phyloP scores from a whole-genome alignment of 371 early-diverging fungal species.

The Mucor plumbeus region DNA sequence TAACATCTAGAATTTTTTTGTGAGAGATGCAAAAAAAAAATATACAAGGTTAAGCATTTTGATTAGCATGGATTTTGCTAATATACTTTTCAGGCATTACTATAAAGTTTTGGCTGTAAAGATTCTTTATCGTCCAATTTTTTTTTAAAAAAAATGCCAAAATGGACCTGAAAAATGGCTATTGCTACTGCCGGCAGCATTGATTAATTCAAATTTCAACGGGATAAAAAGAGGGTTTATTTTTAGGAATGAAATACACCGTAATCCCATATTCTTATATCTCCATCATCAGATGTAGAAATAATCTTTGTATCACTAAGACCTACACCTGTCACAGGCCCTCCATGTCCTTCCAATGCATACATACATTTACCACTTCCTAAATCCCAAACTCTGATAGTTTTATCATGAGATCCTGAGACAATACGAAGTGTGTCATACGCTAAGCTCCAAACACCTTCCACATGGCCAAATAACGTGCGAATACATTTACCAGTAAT shows the following conservation, averaged over 20 bases:
- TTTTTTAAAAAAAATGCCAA: too few species aligned
- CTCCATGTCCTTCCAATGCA: slow-evolving; percentile 70
- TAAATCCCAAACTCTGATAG: slow-evolving; percentile 95
- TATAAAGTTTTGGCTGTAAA: too few species aligned
- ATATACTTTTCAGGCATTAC: too few species aligned
- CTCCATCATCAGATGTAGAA: slow-evolving; percentile 85
- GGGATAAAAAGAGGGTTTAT: neutral
- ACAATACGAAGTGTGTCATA: slow-evolving; percentile 91
- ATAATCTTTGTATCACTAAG: slow-evolving; percentile 89
- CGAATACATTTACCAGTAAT: slow-evolving; percentile 78
- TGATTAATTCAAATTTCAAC: too few species aligned
- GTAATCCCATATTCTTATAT: slow-evolving; percentile 83
- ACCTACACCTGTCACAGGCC: slow-evolving; percentile 77
- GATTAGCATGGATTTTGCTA: too few species aligned
- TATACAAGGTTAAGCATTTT: too few species aligned
- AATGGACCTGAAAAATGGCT: too few species aligned
- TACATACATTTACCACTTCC: slow-evolving; percentile 83
- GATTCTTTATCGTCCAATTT: too few species aligned
- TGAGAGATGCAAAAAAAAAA: too few species aligned
- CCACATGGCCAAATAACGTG: slow-evolving; percentile 89
- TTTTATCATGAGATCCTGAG: slow-evolving; percentile 88
- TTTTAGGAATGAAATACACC: slow-evolving; percentile 22
- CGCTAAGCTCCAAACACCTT: slow-evolving; percentile 90
- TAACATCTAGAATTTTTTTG: too few species aligned
- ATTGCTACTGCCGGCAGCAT: too few species aligned